Base-by-base conservation (phyloP, 2,329 filamentous ascomycete species). In the Cordyceps militaris region DNA sequence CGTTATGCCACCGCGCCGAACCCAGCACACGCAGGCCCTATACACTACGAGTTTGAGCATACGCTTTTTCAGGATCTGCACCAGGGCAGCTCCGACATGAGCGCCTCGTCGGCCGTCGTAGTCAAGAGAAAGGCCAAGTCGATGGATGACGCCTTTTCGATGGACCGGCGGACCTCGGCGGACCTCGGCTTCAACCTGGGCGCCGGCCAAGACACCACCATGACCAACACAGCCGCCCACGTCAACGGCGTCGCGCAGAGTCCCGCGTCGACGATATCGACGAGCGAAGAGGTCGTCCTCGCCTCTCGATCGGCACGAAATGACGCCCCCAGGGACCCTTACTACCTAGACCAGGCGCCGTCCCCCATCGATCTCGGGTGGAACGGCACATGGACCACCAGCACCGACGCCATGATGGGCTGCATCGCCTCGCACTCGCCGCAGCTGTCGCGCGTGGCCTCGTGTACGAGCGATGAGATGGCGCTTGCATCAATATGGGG, bases 41-140 rank as follows among this genome's bases (percentile, higher is more conserved):
- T 53, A n/a, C 56, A 42, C 11, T 58, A 58, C 34, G 49, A 58
- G 24, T 58, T 58, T 53, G 56, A 58, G 40, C 56, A 58, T 26
- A 58, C 56, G 9, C 49, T 58, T 19, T 58, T 58, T 42, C 38
- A 58, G 3, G 56, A 58, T 32, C 19, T 58, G 13, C 56, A 58
- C 38, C 56, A 42, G 9, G n/a, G n/a, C n/a, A 11, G 14, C 16
- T 19, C 30, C 19, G 32, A 47, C 16, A 26, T 23, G 7, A 34
- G 16, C n/a, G n/a, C n/a, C n/a, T n/a, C n/a, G n/a, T 53, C 49
- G 1, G 16, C 48, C 11, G 42, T 36, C 14, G 49, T 38, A 32
- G 47, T 47, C 5, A 58, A 48, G 49, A 58, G 53, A 14, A 58
- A 58, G 42, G 48, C 56, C n/a, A 58, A 58, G 26, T 58, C 56